These are phyloP conservation scores for Phytopythium helicoides DNA, from an alignment of 352 stramenopile species.

Conservation along the genomic window DNA sequence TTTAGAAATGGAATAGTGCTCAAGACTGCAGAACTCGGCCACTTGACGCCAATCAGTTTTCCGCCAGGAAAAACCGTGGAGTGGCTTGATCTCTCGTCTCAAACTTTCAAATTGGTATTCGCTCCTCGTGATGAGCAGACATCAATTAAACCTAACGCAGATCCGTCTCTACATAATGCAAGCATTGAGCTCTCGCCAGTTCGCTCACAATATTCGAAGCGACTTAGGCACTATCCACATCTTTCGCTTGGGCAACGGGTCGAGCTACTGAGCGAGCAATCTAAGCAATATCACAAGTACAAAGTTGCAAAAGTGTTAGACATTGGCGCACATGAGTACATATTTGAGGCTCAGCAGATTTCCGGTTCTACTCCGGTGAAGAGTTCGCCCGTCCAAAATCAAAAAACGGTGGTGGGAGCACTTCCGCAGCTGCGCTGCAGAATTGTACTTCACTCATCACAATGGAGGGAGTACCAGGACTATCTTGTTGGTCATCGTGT, in stretches of 20 bases:
- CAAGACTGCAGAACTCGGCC: constrained; percentile 35
- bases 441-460: constrained; percentile 17
- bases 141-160: too few species aligned
- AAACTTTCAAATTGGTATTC: constrained; percentile 65
- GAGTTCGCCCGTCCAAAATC: not conserved
- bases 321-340: constrained; percentile 19
- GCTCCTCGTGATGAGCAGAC: constrained; percentile 3
- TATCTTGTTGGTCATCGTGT: constrained; percentile 21
- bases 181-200: constrained; percentile 1
- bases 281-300: constrained; percentile 29
- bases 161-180: too few species aligned
- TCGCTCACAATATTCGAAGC: constrained; percentile 7
- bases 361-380: not conserved
- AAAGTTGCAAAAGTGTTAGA: constrained; percentile 14
- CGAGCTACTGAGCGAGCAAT: constrained; percentile 23
- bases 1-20: constrained; percentile 38
- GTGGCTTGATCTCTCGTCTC: constrained; percentile 50
- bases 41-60: constrained; percentile 41
- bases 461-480: constrained; percentile 18
- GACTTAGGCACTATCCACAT: constrained; percentile 8
- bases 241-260: constrained; percentile 21
- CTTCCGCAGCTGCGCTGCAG: constrained; percentile 20
- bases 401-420: constrained; percentile 5
- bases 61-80: constrained; percentile 21
- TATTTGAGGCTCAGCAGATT: constrained; percentile 16